Conservation (phyloP, 1,284 basidiomycete species). For the Malassezia sympodialis region DNA sequence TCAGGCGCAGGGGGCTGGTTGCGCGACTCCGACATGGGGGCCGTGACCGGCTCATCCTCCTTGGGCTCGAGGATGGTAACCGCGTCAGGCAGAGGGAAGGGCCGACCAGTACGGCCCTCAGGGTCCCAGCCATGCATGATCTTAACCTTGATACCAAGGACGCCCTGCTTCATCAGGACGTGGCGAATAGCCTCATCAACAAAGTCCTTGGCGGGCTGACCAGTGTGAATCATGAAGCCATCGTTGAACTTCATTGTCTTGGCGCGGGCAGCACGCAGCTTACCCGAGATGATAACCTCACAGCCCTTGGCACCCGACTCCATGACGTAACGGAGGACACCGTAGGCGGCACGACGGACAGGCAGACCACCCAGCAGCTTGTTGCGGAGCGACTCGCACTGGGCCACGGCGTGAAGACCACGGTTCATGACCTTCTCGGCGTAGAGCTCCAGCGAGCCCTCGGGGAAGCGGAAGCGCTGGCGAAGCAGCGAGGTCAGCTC, state of each 20-base stretch:
- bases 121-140: constrained; percentile 98
- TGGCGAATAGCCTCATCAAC: constrained; percentile 97
- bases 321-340: constrained; percentile 99
- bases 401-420: constrained; percentile 94
- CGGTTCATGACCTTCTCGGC: constrained; percentile 99
- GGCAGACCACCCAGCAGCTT: constrained; percentile 99
- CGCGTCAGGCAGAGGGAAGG: constrained; percentile 88
- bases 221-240: constrained; percentile 99
- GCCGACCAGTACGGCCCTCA: constrained; percentile 62
- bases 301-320: constrained; percentile 99
- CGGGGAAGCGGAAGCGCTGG: constrained; percentile 98
- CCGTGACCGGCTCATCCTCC: constrained; percentile 53
- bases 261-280: constrained; percentile 97
- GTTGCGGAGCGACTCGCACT: constrained; percentile 97
- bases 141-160: constrained; percentile 99
- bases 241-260: constrained; percentile 99
- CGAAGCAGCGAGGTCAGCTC: constrained; percentile 97
- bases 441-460: constrained; percentile 96
- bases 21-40: constrained; percentile 44
- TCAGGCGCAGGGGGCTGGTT: constrained; percentile 27
- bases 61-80: constrained; percentile 81
- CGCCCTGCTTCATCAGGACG: constrained; percentile 97
- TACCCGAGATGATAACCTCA: constrained; percentile 98
- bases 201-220: constrained; percentile 92
- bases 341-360: constrained; percentile 97